A percentile compares a stretch with the other conserved stretches of the same genome.
Evolutionary conservation across 1,284 basidiomycete species (phyloP).

Genomic region (Leccinum solheimii): DNA sequence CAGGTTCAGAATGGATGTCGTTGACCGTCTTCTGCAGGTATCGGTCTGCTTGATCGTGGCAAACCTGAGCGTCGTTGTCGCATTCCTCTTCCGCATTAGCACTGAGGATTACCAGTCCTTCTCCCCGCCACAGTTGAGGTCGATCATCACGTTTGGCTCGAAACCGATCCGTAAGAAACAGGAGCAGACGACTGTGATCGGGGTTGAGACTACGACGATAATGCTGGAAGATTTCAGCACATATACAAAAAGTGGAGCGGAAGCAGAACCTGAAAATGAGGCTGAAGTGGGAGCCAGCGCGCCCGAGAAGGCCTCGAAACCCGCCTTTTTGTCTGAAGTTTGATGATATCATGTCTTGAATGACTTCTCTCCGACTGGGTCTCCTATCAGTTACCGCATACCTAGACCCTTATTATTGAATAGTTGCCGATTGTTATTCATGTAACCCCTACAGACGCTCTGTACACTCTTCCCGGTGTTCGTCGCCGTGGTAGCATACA

Average conservation of each 20-base stretch:
- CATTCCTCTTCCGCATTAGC: constrained; percentile 6
- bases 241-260: background rate
- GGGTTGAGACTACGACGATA: constrained; percentile 1
- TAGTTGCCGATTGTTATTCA: background rate
- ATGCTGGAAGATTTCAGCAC: constrained; percentile 1
- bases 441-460: background rate
- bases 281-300: background rate
- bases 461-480: background rate
- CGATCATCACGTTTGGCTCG: constrained; percentile 3
- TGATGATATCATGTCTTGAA: background rate
- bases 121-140: background rate
- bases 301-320: background rate
- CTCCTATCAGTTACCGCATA: background rate
- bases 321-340: background rate
- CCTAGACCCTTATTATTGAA: background rate
- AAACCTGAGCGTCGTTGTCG: constrained; percentile 2
- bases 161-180: background rate
- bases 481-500: background rate
- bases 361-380: background rate
- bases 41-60: constrained; percentile 5
- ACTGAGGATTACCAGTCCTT: constrained; percentile 1
- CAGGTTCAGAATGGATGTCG: background rate
- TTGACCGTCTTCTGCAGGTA: background rate
- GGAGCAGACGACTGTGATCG: background rate
- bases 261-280: background rate